Conservation (phyloP, 768 basidiomycete species). For the Candolleomyces aberdarensis region DNA sequence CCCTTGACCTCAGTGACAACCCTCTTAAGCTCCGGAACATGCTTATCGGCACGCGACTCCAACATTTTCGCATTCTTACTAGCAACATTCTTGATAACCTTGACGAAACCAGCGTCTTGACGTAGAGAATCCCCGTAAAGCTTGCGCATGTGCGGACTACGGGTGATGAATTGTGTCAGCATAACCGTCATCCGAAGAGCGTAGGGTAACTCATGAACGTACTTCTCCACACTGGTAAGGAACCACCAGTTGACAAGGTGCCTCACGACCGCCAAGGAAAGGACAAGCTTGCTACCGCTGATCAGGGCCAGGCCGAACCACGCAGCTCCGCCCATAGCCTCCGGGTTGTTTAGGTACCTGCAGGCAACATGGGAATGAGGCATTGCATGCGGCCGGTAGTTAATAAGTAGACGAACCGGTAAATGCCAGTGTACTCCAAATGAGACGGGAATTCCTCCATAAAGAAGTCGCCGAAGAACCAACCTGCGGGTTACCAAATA, state of each 20-base stretch:
- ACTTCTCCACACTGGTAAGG: conserved; percentile 90
- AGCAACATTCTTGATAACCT: conserved; percentile 95
- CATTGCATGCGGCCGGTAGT: neutral
- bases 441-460: conserved; percentile 89
- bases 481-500: conserved; percentile 48
- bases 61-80: conserved; percentile 75
- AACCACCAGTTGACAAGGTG: conserved; percentile 97
- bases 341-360: conserved; percentile 92
- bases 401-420: conserved; percentile 51
- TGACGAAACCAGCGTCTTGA: conserved; percentile 95
- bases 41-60: conserved; percentile 72
- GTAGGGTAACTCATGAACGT: conserved; percentile 24
- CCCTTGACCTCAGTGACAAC: conserved; percentile 87
- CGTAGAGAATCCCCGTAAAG: conserved; percentile 91
- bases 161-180: neutral
- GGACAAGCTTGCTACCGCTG: conserved; percentile 90
- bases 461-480: conserved; percentile 99
- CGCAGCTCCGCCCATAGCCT: conserved; percentile 92
- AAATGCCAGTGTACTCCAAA: conserved; percentile 95
- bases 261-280: conserved; percentile 77
- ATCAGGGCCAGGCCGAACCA: conserved; percentile 93
- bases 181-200: conserved; percentile 2
- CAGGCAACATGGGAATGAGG: neutral
- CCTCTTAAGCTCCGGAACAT: conserved; percentile 79
- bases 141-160: conserved; percentile 96